A percentile compares a stretch with the other conserved stretches of the same genome.
Conservation (phyloP, 2,329 filamentous ascomycete genomes). For the Hypomyces rosellus region DNA sequence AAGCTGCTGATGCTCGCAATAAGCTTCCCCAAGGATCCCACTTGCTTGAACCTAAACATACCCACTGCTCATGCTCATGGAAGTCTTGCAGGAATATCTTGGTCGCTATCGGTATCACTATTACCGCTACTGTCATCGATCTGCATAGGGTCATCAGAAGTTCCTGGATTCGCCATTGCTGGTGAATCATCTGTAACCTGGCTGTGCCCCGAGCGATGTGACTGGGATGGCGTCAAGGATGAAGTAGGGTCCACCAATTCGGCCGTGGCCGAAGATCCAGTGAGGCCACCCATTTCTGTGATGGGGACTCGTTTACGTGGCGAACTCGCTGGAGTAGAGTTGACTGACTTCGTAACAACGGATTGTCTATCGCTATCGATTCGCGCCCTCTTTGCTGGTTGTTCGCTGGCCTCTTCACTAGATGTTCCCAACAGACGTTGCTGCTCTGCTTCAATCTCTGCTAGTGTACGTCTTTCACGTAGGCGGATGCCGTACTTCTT, state of each 20-base stretch:
- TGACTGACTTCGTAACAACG: neutral
- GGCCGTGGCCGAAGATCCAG: slow-evolving; percentile 29
- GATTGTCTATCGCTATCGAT: slow-evolving; percentile 10
- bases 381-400: slow-evolving; percentile 20
- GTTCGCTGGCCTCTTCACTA: neutral
- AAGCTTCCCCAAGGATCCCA: too few species aligned
- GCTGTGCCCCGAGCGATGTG: neutral
- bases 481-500: slow-evolving; percentile 53
- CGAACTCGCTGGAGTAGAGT: neutral
- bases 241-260: slow-evolving; percentile 32
- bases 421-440: slow-evolving; percentile 25
- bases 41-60: too few species aligned
- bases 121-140: slow-evolving; percentile 16
- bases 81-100: slow-evolving; percentile 8
- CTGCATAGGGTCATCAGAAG: slow-evolving; percentile 22
- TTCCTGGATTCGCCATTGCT: slow-evolving; percentile 8
- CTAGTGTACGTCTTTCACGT: slow-evolving; percentile 40
- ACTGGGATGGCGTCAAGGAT: slow-evolving; percentile 17
- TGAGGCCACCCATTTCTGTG: slow-evolving; percentile 29
- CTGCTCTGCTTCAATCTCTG: slow-evolving; percentile 40
- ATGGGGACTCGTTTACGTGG: slow-evolving; percentile 23
- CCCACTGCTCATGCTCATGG: too few species aligned
- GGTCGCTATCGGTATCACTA: slow-evolving; percentile 14
- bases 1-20: too few species aligned
- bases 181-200: neutral